Conservation (phyloP, 257 asterid species). For the Coffea eugenioides region DNA sequence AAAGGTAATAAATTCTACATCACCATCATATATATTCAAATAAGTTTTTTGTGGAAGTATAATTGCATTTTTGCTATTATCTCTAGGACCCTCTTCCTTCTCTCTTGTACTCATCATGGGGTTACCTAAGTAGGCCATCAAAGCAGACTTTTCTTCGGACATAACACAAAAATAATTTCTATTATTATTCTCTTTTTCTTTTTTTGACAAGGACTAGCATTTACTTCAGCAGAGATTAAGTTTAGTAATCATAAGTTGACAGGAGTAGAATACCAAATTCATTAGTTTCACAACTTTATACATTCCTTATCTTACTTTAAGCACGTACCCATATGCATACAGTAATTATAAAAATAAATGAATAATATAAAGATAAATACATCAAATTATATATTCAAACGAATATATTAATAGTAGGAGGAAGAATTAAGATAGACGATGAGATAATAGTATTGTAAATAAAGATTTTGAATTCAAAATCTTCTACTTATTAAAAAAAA, state of each 20-base stretch:
- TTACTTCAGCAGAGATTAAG: background rate
- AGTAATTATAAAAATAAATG: background rate
- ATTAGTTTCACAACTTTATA: background rate
- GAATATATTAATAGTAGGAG: too few relatives aligned
- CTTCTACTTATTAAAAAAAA: background rate
- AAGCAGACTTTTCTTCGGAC: background rate
- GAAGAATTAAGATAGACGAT: too few relatives aligned
- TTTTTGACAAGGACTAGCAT: background rate
- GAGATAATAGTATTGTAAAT: too few relatives aligned
- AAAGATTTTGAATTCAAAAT: too few relatives aligned
- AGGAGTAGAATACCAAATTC: background rate
- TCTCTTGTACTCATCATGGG: background rate
- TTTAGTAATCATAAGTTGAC: background rate
- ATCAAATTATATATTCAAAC: background rate
- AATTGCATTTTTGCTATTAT: too few relatives aligned
- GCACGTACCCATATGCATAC: background rate
- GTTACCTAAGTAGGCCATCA: background rate
- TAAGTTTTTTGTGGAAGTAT: background rate
- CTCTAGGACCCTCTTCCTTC: background rate
- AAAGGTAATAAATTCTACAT: background rate
- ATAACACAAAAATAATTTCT: background rate
- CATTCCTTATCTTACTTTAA: background rate
- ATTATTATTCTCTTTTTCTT: background rate
- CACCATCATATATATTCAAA: background rate
- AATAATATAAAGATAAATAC: background rate